These are phyloP conservation scores for Helicostylum pulchrum DNA, from an alignment of 192 early-diverging fungal genomes.

Conservation along the genomic window DNA sequence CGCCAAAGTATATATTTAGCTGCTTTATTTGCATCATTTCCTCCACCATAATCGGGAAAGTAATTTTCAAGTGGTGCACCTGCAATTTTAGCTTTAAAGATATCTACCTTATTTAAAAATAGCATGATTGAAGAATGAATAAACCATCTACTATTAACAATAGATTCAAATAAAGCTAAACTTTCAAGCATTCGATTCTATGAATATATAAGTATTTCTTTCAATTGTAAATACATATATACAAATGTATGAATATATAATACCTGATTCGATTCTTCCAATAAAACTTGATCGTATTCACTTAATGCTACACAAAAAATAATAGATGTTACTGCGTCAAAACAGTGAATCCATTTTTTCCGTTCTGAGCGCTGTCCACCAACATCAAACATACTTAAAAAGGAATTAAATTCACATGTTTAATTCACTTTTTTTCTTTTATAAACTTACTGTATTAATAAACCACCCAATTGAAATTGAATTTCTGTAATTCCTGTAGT, in stretches of 20 bases:
- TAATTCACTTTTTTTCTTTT: neutral
- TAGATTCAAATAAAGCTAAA: slow-evolving; percentile 76
- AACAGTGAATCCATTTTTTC: slow-evolving; percentile 75
- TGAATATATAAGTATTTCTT: too few species aligned
- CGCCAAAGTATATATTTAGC: slow-evolving; percentile 89
- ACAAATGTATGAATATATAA: slow-evolving; percentile 5
- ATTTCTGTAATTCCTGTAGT: slow-evolving; percentile 98
- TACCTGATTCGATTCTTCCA: slow-evolving; percentile 64
- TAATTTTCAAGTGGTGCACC: slow-evolving; percentile 64
- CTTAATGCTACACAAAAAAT: slow-evolving; percentile 83
- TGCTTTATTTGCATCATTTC: slow-evolving; percentile 77
- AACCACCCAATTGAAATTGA: slow-evolving; percentile 85
- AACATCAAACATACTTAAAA: slow-evolving; percentile 67
- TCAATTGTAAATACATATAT: neutral
- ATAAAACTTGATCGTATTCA: slow-evolving; percentile 82
- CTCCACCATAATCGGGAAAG: slow-evolving; percentile 81
- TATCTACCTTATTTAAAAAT: slow-evolving; percentile 84
- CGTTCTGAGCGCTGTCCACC: slow-evolving; percentile 71
- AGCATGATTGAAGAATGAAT: slow-evolving; percentile 78
- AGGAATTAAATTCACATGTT: neutral
- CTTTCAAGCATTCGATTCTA: slow-evolving; percentile 84
- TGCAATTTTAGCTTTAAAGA: slow-evolving; percentile 72
- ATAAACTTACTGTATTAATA: slow-evolving; percentile 69
- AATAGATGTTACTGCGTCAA: slow-evolving; percentile 75
- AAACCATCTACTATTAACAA: slow-evolving; percentile 85